A percentile compares a stretch with the other conserved stretches of the same genome.
phyloP scores from a whole-genome alignment of 768 basidiomycete species.

The Suillus sp. region DNA sequence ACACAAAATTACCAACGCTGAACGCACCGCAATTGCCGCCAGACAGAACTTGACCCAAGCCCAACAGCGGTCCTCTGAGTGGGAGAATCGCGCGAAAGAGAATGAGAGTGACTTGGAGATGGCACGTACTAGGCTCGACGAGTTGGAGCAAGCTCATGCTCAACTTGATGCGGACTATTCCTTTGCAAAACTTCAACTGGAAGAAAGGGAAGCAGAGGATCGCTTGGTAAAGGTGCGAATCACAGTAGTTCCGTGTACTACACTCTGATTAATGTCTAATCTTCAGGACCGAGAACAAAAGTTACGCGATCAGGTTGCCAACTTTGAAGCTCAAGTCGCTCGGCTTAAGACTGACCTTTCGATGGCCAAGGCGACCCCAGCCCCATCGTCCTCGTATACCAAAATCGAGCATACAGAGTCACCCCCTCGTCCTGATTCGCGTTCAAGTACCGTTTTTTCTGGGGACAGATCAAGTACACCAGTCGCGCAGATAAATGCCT shows the following conservation, averaged over 20 bases:
- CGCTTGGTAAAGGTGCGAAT: constrained; percentile 62
- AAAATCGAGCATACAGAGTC: constrained; percentile 42
- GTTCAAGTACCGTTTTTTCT: constrained; percentile 63
- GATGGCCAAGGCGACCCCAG: constrained; percentile 39
- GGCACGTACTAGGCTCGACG: constrained; percentile 61
- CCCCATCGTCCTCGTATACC: constrained; percentile 41
- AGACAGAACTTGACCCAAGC: constrained; percentile 69
- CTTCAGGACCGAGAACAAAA: constrained; percentile 70
- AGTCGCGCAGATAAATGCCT: constrained; percentile 41
- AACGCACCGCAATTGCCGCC: constrained; percentile 56
- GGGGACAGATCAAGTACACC: constrained; percentile 55
- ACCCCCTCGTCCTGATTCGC: constrained; percentile 71
- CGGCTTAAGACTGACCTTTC: constrained; percentile 62
- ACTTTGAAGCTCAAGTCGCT: constrained; percentile 60
- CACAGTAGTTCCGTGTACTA: neutral
- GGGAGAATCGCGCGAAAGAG: constrained; percentile 79
- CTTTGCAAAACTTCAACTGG: constrained; percentile 67
- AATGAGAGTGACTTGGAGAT: constrained; percentile 64
- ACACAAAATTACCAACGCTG: constrained; percentile 56
- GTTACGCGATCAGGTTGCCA: constrained; percentile 64
- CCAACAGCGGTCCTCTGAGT: constrained; percentile 78
- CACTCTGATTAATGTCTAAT: constrained; percentile 9
- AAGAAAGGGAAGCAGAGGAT: constrained; percentile 73
- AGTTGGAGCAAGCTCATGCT: constrained; percentile 60
- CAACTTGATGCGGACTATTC: constrained; percentile 76